phyloP scores from a whole-genome alignment of 768 basidiomycete species.

The Candolleomyces eurysporus region DNA sequence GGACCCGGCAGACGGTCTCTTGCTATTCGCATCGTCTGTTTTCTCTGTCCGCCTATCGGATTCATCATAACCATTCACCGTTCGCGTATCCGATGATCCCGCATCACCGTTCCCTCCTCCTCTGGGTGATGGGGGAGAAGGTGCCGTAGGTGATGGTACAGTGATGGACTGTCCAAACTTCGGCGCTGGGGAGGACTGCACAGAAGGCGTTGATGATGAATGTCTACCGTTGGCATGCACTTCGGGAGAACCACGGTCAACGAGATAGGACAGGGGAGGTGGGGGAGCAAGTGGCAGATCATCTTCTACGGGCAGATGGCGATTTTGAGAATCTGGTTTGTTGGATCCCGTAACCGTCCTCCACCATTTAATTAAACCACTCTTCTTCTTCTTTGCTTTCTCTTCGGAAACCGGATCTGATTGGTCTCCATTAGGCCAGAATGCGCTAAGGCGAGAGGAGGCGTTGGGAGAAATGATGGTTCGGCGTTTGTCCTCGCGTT shows the following conservation, averaged over 20 bases:
- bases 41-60: slow-evolving; percentile 41
- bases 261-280: slow-evolving; percentile 87
- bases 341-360: slow-evolving; percentile 62
- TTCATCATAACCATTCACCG: slow-evolving; percentile 39
- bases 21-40: slow-evolving; percentile 28
- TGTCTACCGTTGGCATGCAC: slow-evolving; percentile 45
- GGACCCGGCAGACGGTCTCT: slow-evolving; percentile 29
- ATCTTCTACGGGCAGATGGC: slow-evolving; percentile 50
- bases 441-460: slow-evolving; percentile 47
- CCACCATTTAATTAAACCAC: slow-evolving; percentile 80
- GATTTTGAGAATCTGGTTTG: slow-evolving; percentile 29
- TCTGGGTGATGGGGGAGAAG: slow-evolving; percentile 71
- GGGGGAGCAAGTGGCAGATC: slow-evolving; percentile 85
- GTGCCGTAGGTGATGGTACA: slow-evolving; percentile 74
- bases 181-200: slow-evolving; percentile 55
- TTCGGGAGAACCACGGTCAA: slow-evolving; percentile 57
- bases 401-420: slow-evolving; percentile 28
- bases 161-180: slow-evolving; percentile 53
- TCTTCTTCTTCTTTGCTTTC: slow-evolving; percentile 75
- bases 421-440: slow-evolving; percentile 44
- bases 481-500: slow-evolving; percentile 52
- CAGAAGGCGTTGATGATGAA: slow-evolving; percentile 60
- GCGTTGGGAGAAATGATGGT: slow-evolving; percentile 31
- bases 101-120: not conserved
- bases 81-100: slow-evolving; percentile 57